Base-by-base conservation (phyloP, 2,329 filamentous ascomycete genomes). In the Nectriaceae sp. region DNA sequence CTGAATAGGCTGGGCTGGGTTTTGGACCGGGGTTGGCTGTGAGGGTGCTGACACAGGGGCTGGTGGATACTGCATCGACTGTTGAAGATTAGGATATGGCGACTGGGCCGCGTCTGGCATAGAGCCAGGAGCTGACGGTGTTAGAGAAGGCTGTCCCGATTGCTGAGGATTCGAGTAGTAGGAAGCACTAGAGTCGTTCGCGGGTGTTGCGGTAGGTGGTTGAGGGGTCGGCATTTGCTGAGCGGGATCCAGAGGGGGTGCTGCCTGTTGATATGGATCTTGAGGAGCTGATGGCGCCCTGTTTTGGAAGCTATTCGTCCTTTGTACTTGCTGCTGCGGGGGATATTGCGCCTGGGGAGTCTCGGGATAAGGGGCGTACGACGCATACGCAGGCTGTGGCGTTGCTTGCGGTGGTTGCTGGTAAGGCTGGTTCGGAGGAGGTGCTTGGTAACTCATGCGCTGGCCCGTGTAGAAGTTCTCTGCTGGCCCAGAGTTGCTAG, bases 381-480 rank as follows among this genome's bases (percentile, higher is more conserved):
- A 52, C 11, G 71, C 52, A 57, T 75, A 77, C 49, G 75, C 76
- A 35, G 61, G 55, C 36, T 64, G 61, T 5, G 42, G 69, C 21
- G 72, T 63, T 40, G 55, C 59, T 44, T 65, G 65, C 22, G 56
- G 60, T 22, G 46, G 50, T 33, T 61, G 59, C 49, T 57, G 70
- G 50, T 65, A 65, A 11, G 50, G 54, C 18, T 63, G 62, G 20
- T 50, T 53, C 22, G 47, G 63, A 47, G 74, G 67, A 53, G 84
- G 85, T 31, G 76, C 73, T 44, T 80, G 79, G 69, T 78, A 78
- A 31, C 74, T 72, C 13, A 67, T 63, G 36, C 66, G 74, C 36
- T 80, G 73, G 29, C 83, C 83, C 13, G 84, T 89, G 67, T 97
- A 97, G 67, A 88, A 97, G 68, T 78, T 93, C 65, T 97, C 92